Percentiles rank a stretch among this genome's conserved stretches.
phyloP scores from a whole-genome alignment of 495 filamentous ascomycete species.

The Talaromyces wortmannii region DNA sequence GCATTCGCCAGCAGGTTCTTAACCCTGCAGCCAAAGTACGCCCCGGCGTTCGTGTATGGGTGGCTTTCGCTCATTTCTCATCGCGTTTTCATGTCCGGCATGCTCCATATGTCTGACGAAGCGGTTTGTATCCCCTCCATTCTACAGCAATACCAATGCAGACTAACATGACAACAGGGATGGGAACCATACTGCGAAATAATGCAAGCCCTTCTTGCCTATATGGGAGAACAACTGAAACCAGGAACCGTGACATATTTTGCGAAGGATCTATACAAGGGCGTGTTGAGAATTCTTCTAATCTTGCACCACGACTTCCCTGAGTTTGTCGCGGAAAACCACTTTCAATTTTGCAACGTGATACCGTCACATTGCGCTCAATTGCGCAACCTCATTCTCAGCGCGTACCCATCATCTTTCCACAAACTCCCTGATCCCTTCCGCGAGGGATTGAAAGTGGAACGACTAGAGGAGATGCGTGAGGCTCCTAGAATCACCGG shows the following conservation, averaged over 20 bases:
- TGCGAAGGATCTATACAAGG: constrained; percentile 78
- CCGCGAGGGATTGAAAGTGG: constrained; percentile 69
- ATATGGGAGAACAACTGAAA: constrained; percentile 76
- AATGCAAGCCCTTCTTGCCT: constrained; percentile 65
- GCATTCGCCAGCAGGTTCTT: constrained; percentile 68
- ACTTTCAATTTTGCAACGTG: constrained; percentile 75
- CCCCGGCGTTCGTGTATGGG: constrained; percentile 73
- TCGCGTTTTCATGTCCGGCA: constrained; percentile 74
- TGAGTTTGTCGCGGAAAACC: constrained; percentile 83
- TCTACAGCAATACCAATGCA: background rate
- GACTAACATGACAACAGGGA: constrained; percentile 34
- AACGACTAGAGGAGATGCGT: constrained; percentile 70
- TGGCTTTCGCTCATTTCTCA: constrained; percentile 83
- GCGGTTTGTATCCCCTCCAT: constrained; percentile 16
- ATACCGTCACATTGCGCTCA: constrained; percentile 84
- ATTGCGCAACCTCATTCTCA: constrained; percentile 81
- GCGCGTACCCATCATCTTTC: constrained; percentile 70
- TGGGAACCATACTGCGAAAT: constrained; percentile 72
- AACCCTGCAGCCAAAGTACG: constrained; percentile 66
- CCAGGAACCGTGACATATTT: constrained; percentile 58
- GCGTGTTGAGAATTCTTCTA: constrained; percentile 70
- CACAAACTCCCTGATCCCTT: constrained; percentile 78
- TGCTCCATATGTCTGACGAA: constrained; percentile 64
- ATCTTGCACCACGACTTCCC: constrained; percentile 92
- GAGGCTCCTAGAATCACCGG: constrained; percentile 55